Base-by-base conservation (phyloP, 345 rosid species). In the Eucalyptus polybractea region DNA sequence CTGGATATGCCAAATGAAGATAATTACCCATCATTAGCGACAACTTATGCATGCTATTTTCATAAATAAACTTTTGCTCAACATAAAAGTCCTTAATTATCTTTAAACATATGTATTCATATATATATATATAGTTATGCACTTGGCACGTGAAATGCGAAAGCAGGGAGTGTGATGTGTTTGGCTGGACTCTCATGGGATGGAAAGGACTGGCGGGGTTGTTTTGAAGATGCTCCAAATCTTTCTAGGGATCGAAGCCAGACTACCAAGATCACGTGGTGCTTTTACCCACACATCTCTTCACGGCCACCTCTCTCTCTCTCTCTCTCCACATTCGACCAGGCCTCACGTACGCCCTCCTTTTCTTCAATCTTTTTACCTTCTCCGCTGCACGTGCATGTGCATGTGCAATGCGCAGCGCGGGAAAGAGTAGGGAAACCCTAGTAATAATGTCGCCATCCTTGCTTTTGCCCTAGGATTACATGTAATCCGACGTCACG, bases 221-320 rank as follows among this genome's bases (percentile, higher is more conserved):
- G 45, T 76, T 21, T 21, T 17, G 37, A 87, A 92, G 95, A 95
- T 94, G 90, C 90, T 88, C 88, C 56, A 90, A 89, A 94, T 94
- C 95, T 95, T 93, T 33, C 87, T 92, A 56, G 95, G 94, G 95
- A 95, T 95, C 92, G 58, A 92, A 92, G 86, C 91, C 92, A 87
- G 44, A 86, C 89, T 88, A 81, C 92, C 88, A 62, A 87, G 91
- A 93, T 93, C 92, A 88, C 91, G 92, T 88, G 47, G 83, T 76
- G 14, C 83, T 76, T 76, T 76, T 76, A 22, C 47, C 47, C 8
- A 8, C 15, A 2, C 67, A 27, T 12, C 47, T 14, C 83, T 40
- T 76, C 83, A 6, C 47, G 29, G 14, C 83, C 83, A 16, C 8
- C 53, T 13, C 19, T 50, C 19, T 50, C 40, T 7, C 40, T 7